These are phyloP conservation scores for Biscogniauxia sp. DNA, from an alignment of 2,329 filamentous ascomycete species.

Conservation along the genomic window DNA sequence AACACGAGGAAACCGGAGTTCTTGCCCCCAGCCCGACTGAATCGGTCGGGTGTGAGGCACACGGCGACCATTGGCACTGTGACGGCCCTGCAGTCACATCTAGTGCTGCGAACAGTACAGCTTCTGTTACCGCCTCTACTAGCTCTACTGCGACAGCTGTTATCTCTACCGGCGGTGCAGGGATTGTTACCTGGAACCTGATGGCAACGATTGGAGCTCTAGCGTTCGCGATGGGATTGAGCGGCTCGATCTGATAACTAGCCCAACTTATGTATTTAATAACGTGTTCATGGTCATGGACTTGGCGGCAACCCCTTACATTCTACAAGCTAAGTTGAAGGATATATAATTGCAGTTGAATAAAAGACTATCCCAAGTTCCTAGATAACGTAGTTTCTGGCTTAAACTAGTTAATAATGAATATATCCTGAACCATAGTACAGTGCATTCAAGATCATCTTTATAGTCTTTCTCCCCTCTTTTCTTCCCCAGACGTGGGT, in stretches of 20 bases:
- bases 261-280: not conserved
- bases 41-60: slow-evolving; percentile 35
- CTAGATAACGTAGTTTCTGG: too few relatives aligned
- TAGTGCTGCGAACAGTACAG: not conserved
- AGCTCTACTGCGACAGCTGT: not conserved
- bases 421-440: too few relatives aligned
- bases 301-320: too few relatives aligned
- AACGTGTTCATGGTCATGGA: too few relatives aligned
- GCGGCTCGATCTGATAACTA: not conserved
- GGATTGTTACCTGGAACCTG: not conserved
- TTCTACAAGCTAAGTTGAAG: too few relatives aligned
- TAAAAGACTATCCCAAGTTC: too few relatives aligned
- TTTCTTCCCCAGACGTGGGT: too few relatives aligned
- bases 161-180: not conserved
- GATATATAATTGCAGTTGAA: too few relatives aligned
- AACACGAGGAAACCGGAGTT: slow-evolving; percentile 15
- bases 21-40: slow-evolving; percentile 36
- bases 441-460: too few relatives aligned
- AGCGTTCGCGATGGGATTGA: not conserved
- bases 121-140: not conserved
- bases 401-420: too few relatives aligned
- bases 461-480: too few relatives aligned
- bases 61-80: slow-evolving; percentile 39
- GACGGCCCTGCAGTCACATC: slow-evolving; percentile 16
- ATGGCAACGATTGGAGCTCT: slow-evolving; percentile 1